Evolutionary conservation across 2,329 filamentous ascomycete species (phyloP), one percentile per base, ranked within the genome.

Genomic region (Tolypocladium ovalisporum): DNA sequence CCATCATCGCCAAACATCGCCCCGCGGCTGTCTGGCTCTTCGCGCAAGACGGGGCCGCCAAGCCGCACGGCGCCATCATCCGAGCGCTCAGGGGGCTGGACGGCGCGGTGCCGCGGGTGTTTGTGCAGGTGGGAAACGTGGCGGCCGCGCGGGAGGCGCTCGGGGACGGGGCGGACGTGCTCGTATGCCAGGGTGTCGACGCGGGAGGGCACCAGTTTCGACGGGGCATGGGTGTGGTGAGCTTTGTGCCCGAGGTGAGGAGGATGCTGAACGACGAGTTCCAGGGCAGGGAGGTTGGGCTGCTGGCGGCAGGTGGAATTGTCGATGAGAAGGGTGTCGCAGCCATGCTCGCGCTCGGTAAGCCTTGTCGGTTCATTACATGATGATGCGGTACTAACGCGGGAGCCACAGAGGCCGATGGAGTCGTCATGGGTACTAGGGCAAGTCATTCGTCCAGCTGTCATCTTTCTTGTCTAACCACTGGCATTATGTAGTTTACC

Each of bases 11-110:
- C 29, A 70, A 74, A 59, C 78, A 84, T 67, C 70, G 69, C 0
- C 84, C 85, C 1, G 79, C 78, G 2, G 85, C 83, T 0, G 74
- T 85, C 10, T 89, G 86, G 86, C 76, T 89, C 52, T 88, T 88
- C 64, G 85, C 85, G 3, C 83, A 84, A 2, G 67, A 75, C 19
- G 66, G 4, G 15, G 47, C 44, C 27, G 44, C 72, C 24, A 70
- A 73, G 19, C 71, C 73, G 13, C 70, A 75, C 56, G 62, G 58
- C 8, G 63, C 57, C 54, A 72, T 78, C 49, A 69, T 78, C 39
- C 59, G 64, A 53, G 67, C 67, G 3, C 59, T 76, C 35, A 71
- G 70, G 58, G 53, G 22, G 5, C 57, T 69, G 17, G 62, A 64
- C 5, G 54, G 40, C 13, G 6, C 44, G 12, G 8, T 64, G 44